phyloP scores from a whole-genome alignment of 2,329 filamentous ascomycete species.

The Chaetomiaceae sp. region DNA sequence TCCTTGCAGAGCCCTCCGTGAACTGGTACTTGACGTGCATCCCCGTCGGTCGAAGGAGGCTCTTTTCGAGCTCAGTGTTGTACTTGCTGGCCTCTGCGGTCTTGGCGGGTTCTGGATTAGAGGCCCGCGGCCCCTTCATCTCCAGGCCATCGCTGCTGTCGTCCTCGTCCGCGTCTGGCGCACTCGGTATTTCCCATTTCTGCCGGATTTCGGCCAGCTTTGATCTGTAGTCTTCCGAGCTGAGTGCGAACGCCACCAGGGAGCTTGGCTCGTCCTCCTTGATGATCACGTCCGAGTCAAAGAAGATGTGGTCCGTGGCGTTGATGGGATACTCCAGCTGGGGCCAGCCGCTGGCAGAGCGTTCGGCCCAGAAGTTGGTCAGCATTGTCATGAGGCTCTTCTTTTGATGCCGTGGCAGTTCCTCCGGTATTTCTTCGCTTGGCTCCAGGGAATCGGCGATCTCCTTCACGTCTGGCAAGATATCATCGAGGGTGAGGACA shows the following conservation, averaged over 20 bases:
- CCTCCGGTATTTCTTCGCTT: constrained; percentile 58
- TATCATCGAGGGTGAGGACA: constrained; percentile 62
- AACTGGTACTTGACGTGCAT: constrained; percentile 97
- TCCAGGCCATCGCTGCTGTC: constrained; percentile 28
- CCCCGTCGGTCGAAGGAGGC: constrained; percentile 75
- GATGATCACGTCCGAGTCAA: constrained; percentile 94
- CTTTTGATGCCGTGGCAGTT: constrained; percentile 88
- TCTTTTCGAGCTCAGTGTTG: constrained; percentile 77
- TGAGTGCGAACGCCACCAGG: constrained; percentile 86
- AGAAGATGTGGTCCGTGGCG: constrained; percentile 88
- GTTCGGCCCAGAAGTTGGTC: constrained; percentile 96
- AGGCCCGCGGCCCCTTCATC: constrained; percentile 31
- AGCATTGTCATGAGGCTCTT: constrained; percentile 92
- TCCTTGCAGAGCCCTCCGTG: constrained; percentile 84
- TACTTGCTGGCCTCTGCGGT: constrained; percentile 34
- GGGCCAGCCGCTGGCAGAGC: constrained; percentile 91
- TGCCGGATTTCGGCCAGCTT: constrained; percentile 68
- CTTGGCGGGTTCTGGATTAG: constrained; percentile 37
- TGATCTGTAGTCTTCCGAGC: constrained; percentile 77
- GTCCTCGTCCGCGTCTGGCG: constrained; percentile 33
- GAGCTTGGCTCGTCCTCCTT: constrained; percentile 97
- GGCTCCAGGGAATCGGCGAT: constrained; percentile 60
- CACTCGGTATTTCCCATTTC: constrained; percentile 42
- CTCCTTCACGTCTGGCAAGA: constrained; percentile 58
- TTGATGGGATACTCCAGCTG: constrained; percentile 88